Evolutionary conservation across 305 asterid species (phyloP).

Genomic region (Lippia alba): DNA sequence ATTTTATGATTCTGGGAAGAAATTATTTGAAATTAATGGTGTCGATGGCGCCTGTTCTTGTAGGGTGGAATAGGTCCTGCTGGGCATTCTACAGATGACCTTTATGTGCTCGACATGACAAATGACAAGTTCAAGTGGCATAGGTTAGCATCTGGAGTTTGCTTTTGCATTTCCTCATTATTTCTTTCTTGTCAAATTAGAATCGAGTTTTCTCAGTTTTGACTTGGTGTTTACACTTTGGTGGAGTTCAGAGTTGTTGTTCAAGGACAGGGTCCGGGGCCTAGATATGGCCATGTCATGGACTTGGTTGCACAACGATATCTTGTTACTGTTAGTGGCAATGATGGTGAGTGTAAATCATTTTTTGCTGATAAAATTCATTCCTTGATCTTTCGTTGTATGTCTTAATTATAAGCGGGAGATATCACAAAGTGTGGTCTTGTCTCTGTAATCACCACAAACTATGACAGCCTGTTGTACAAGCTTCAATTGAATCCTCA

Average conservation of each 20-base stretch:
- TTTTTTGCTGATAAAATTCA: conserved; percentile 19
- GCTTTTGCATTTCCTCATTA: conserved; percentile 22
- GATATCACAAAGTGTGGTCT: conserved; percentile 14
- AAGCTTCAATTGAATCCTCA: conserved; percentile 2
- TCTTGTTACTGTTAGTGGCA: conserved; percentile 93
- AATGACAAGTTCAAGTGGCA: conserved; percentile 93
- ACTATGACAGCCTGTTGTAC: conserved; percentile 9
- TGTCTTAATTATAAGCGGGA: conserved; percentile 9
- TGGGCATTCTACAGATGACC: conserved; percentile 98
- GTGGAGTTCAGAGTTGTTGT: conserved; percentile 80
- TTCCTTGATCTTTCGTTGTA: conserved; percentile 23
- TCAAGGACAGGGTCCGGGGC: conserved; percentile 99
- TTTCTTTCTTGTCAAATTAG: background rate
- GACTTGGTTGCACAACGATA: conserved; percentile 97
- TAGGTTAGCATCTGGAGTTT: conserved; percentile 59
- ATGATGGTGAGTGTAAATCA: conserved; percentile 74
- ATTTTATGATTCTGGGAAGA: background rate
- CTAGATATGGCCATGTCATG: conserved; percentile 97
- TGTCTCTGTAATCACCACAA: conserved; percentile 1
- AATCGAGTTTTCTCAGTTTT: conserved; percentile 26
- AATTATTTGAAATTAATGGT: background rate
- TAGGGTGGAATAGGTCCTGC: conserved; percentile 99
- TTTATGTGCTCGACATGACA: conserved; percentile 84
- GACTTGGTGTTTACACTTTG: conserved; percentile 38
- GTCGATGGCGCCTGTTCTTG: conserved; percentile 35